Conservation (phyloP, 2,329 filamentous ascomycete genomes). For the Ophiostoma novo-ulmi region DNA sequence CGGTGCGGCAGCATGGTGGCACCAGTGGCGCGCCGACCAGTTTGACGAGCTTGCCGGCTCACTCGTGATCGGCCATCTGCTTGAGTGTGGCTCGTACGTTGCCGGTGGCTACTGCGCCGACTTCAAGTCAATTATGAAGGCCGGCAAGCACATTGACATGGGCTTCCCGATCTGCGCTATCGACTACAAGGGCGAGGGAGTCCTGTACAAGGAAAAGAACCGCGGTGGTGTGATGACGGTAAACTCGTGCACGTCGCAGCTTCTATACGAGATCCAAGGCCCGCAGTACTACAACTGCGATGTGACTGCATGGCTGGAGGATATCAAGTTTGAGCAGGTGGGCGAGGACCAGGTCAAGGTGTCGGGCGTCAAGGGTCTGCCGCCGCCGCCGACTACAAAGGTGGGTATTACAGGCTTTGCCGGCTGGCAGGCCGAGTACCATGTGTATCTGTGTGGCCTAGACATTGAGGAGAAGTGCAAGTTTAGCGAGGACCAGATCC, state of each 20-base stretch:
- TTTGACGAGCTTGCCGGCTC: neutral
- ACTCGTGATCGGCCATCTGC: slow-evolving; percentile 29
- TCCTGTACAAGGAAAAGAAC: slow-evolving; percentile 32
- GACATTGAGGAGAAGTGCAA: slow-evolving; percentile 26
- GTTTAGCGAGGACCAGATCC: slow-evolving; percentile 31
- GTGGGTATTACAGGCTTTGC: slow-evolving; percentile 30
- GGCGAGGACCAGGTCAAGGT: slow-evolving; percentile 34
- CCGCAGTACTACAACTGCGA: slow-evolving; percentile 35
- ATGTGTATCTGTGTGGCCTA: slow-evolving; percentile 25
- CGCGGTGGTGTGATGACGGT: slow-evolving; percentile 28
- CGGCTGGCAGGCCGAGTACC: slow-evolving; percentile 31
- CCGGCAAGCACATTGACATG: slow-evolving; percentile 37
- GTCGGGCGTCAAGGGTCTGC: slow-evolving; percentile 34
- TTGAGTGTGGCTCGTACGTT: slow-evolving; percentile 43
- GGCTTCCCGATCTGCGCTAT: slow-evolving; percentile 49
- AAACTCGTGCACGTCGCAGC: slow-evolving; percentile 30
- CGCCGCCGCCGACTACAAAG: slow-evolving; percentile 35
- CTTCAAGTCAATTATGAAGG: slow-evolving; percentile 40
- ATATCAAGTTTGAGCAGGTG: slow-evolving; percentile 42
- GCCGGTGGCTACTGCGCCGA: slow-evolving; percentile 46
- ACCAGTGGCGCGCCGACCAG: neutral
- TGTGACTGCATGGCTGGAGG: slow-evolving; percentile 33
- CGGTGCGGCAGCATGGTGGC: slow-evolving; percentile 38
- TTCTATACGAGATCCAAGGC: slow-evolving; percentile 39
- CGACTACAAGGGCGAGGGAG: slow-evolving; percentile 37